Evolutionary conservation across 164 flowering plant species (phyloP), one percentile per base, ranked within the genome.

Genomic region (Tetracentron sinense): DNA sequence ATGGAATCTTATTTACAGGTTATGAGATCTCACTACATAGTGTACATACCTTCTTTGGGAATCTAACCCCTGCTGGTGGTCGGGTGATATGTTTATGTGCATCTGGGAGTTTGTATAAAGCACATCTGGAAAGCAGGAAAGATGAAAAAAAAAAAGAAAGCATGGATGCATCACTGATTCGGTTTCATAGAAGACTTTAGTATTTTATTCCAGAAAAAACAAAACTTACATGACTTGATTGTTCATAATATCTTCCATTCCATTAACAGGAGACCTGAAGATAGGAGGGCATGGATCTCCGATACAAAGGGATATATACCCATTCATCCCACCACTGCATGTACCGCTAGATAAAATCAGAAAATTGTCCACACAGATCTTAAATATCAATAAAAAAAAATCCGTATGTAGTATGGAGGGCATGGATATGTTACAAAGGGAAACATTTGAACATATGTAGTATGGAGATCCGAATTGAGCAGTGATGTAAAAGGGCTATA

Each of bases 281-380:
- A 94, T 69, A 27, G 96, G 85, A 61, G 96, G 96, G 58, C 96
- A 89, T 33, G 93, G 87, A 65, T 94, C 99, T 55, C 97, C 99
- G 77, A 62, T 47, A 71, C 99, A 91, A 42, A 84, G 90, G 44
- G 96, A 88, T 48, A 94, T 62, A 67, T 85, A 94, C 23, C 99
- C 99, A 74, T 91, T 94, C 99, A 94, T 94, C 47, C 96, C 97
- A 76, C 85, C 96, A 75, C 97, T 94, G 96, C 88, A 89, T 31
- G 69, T 42, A 82, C 54, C 61, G 75, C 78, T 66, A 80, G 67
- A 61, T 59, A 47, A 64, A 61, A 82, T 85, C 75, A 83, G 87
- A 69, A 70, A 57, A 25, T 26, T 38, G 26, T 4, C 61, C 28
- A 46, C 31, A 49, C 21, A 57, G 14, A 47, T 48, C 22, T 46